phyloP scores from a whole-genome alignment of 257 asterid species.

The Dorcoceras hygrometricum region DNA sequence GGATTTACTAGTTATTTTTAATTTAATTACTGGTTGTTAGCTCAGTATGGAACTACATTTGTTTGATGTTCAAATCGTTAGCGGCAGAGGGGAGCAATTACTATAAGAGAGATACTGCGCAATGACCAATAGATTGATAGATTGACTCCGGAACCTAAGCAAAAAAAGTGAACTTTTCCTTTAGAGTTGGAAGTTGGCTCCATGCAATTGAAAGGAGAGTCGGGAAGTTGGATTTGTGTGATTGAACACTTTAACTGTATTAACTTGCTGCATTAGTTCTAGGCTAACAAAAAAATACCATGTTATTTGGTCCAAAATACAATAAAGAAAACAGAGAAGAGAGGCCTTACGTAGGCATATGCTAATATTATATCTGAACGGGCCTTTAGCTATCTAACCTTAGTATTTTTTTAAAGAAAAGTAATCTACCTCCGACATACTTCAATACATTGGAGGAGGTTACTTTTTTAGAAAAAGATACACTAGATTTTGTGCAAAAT shows the following conservation, averaged over 20 bases:
- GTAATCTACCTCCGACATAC: no score
- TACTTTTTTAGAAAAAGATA: no score
- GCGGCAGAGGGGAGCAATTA: not conserved
- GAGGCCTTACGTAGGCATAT: not conserved
- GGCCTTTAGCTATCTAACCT: no score
- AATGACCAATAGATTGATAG: no score
- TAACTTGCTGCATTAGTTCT: not conserved
- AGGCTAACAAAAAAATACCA: not conserved
- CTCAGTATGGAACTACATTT: not conserved
- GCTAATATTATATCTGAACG: not conserved
- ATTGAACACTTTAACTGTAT: not conserved
- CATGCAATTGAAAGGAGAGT: no score
- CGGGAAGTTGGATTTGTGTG: not conserved
- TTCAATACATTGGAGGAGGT: no score
- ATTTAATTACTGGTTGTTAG: not conserved
- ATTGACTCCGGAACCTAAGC: not conserved
- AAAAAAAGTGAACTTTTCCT: not conserved
- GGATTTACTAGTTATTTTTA: not conserved
- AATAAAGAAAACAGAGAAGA: no score
- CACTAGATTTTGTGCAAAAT: no score
- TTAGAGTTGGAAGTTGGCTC: not conserved
- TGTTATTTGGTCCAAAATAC: no score
- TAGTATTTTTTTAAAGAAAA: no score
- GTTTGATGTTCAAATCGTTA: not conserved
- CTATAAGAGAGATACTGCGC: no score